Percentiles rank a stretch among this genome's conserved stretches.
These are phyloP conservation scores for Suhomyces panamericanus DNA, from an alignment of 1,139 yeast genomes.

Conservation along the genomic window DNA sequence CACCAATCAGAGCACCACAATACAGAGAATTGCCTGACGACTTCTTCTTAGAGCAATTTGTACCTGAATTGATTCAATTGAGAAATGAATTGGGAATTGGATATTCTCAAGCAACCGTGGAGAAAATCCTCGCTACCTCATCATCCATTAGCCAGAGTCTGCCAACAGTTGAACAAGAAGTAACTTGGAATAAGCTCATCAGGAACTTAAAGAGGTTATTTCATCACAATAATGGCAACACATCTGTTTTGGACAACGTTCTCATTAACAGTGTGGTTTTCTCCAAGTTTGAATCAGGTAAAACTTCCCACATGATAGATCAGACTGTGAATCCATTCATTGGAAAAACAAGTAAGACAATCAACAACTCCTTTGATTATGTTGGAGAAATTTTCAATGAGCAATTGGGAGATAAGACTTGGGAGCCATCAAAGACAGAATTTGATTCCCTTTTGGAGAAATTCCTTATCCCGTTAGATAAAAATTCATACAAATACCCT, in stretches of 20 bases:
- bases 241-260: constrained; percentile 40
- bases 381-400: constrained; percentile 16
- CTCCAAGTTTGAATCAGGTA: constrained; percentile 25
- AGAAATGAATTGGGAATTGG: constrained; percentile 22
- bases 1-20: not conserved
- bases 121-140: constrained; percentile 17
- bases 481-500: constrained; percentile 16
- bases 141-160: constrained; percentile 16
- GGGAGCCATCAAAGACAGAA: constrained; percentile 16
- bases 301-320: constrained; percentile 11
- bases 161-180: constrained; percentile 19
- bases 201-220: constrained; percentile 36
- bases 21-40: constrained; percentile 42
- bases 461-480: constrained; percentile 12
- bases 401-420: constrained; percentile 16
- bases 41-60: constrained; percentile 36
- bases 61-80: constrained; percentile 32
- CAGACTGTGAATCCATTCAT: constrained; percentile 14
- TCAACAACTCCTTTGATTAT: constrained; percentile 17
- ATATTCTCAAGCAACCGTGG: constrained; percentile 18
- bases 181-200: constrained; percentile 29
- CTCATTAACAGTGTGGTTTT: constrained; percentile 33
- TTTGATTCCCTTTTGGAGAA: constrained; percentile 16
- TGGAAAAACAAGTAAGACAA: constrained; percentile 17
- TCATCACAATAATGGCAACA: constrained; percentile 31